These are phyloP conservation scores for Hypomontagnella monticulosa DNA, from an alignment of 495 filamentous ascomycete species.

Conservation along the genomic window DNA sequence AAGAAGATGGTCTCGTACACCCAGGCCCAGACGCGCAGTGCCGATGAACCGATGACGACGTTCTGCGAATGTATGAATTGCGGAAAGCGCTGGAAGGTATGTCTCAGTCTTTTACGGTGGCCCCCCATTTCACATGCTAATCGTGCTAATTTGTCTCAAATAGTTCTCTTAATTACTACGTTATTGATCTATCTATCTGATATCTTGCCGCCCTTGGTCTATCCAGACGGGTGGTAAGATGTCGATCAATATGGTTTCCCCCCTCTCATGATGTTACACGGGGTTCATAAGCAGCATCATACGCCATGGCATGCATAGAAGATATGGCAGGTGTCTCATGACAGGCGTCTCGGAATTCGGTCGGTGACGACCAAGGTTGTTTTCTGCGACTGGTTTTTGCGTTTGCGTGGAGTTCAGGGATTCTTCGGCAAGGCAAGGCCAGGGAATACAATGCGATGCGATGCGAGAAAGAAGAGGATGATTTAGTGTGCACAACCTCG, in stretches of 20 bases:
- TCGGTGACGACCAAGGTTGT: conserved; percentile 20
- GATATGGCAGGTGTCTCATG: conserved; percentile 22
- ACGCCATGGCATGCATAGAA: conserved; percentile 20
- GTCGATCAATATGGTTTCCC: conserved; percentile 9
- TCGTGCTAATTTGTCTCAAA: conserved; percentile 5
- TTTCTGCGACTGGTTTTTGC: conserved; percentile 19
- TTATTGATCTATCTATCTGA: conserved; percentile 3
- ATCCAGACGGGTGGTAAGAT: neutral
- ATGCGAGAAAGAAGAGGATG: neutral
- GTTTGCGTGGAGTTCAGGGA: conserved; percentile 26
- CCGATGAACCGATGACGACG: conserved; percentile 91
- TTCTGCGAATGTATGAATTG: conserved; percentile 82
- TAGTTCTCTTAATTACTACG: conserved; percentile 31
- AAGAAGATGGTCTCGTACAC: conserved; percentile 94
- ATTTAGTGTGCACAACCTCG: neutral
- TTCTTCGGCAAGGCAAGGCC: conserved; percentile 4
- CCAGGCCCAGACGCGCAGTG: conserved; percentile 93
- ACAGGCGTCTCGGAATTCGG: conserved; percentile 33
- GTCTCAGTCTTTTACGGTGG: conserved; percentile 23
- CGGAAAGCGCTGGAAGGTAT: conserved; percentile 79
- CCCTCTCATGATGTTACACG: conserved; percentile 13
- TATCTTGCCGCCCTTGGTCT: conserved; percentile 1
- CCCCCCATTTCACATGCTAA: neutral
- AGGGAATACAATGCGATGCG: too few species aligned
- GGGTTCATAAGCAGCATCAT: conserved; percentile 27